Conservation (phyloP, 345 rosid species). For the Eucalyptus curtisii region DNA sequence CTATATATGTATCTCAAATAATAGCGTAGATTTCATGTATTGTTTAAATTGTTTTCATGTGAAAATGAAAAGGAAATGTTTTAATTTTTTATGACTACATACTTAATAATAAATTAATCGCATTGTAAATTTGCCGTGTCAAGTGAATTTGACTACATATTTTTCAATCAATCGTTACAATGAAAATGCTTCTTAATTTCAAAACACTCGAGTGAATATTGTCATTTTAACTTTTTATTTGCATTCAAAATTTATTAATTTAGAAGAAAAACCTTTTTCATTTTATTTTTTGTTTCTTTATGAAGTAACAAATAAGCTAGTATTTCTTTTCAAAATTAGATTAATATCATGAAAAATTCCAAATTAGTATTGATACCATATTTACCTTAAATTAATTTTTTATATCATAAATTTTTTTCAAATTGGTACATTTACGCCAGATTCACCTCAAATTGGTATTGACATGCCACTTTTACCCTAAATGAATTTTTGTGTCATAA, state of each 20-base stretch:
- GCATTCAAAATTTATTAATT: neutral
- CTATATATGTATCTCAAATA: neutral
- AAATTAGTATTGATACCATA: too few species aligned
- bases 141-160: neutral
- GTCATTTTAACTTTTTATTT: neutral
- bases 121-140: neutral
- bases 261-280: neutral
- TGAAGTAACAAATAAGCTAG: neutral
- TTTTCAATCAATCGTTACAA: neutral
- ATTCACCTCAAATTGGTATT: too few species aligned
- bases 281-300: neutral
- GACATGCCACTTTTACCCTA: too few species aligned
- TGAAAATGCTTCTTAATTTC: neutral
- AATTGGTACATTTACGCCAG: accelerated
- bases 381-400: too few species aligned
- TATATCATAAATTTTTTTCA: too few species aligned
- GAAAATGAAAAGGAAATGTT: neutral
- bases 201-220: neutral
- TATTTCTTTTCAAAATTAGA: neutral
- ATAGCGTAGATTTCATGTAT: neutral
- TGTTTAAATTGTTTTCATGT: neutral
- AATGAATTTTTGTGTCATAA: too few species aligned
- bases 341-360: too few species aligned
- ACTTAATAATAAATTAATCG: neutral
- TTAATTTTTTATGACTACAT: neutral